Evolutionary conservation across 2,329 filamentous ascomycete species (phyloP), one percentile per base, ranked within the genome.

Genomic region (Penicillium sumatraense): DNA sequence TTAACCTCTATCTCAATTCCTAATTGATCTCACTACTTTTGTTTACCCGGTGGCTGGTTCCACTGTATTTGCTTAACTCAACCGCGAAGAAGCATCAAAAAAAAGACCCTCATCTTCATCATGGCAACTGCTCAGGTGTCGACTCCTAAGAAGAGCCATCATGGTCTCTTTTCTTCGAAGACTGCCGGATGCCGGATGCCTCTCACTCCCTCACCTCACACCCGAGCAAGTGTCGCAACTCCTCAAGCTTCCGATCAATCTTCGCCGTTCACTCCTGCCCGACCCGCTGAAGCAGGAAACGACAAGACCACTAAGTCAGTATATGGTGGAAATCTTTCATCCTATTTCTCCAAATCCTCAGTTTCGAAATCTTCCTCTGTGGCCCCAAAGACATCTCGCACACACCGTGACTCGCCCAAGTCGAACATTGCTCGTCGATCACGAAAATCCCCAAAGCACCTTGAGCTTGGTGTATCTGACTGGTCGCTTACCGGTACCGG

Each of bases 121-220:
- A 98, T 98, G 93, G 91, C 93, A 74, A 89, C 88, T 75, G 80
- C 85, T 75, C 81, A 86, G 72, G 86, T 97, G 77, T 90, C 91
- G 69, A 98, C 95, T 58, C 95, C 95, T 57, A 83, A 95, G 74
- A 98, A 97, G 84, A 95, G 90, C 83, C 93, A 96, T 77, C 87
- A 89, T 78, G 91, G 92, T 57, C 85, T 97, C 69, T 97, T 98
- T 81, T 92, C 89, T 65, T 86, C 90, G 66, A 92, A 92, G 75
- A 95, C 93, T 73, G 95, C 93, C 76, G 93, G 93, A 79, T 92
- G 93, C 74, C 91, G 95, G 60, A 93, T 96, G 83, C 93, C 95
- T 67, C 81, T 99, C 72, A 97, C 93, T 3, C 93, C 95, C 27
- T 98, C 93, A 54, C 95, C 95, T 18, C 58, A 62, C 27, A 56